Evolutionary conservation across 805 yeast genomes (phyloP).

Genomic region (Allodekkera sacchari): DNA sequence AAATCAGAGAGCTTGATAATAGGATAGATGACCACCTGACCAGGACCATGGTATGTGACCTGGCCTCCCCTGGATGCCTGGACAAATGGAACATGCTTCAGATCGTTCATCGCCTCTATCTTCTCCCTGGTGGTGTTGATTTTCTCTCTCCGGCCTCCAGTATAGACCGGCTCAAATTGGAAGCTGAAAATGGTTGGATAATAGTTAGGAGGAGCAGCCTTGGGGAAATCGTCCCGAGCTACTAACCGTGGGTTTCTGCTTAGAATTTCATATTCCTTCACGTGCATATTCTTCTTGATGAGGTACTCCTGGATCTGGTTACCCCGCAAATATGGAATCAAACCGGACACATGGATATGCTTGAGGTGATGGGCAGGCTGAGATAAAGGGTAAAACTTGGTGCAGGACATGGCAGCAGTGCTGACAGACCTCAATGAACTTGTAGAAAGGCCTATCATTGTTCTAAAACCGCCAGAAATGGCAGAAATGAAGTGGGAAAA

Average conservation of each 20-base stretch:
- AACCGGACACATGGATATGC: conserved; percentile 35
- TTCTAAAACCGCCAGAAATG: no score
- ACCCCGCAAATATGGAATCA: conserved; percentile 39
- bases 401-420: neutral
- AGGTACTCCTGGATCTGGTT: conserved; percentile 47
- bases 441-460: no score
- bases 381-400: conserved; percentile 6
- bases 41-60: conserved; percentile 94
- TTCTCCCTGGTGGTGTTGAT: conserved; percentile 30
- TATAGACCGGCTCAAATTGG: conserved; percentile 79
- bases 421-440: no score
- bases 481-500: no score
- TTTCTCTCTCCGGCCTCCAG: conserved; percentile 84
- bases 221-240: neutral
- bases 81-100: conserved; percentile 47
- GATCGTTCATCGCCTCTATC: conserved; percentile 16
- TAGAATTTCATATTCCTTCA: conserved; percentile 29
- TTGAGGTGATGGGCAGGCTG: conserved; percentile 27
- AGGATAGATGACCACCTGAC: conserved; percentile 84
- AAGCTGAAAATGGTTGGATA: conserved; percentile 68
- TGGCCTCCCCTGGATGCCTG: conserved; percentile 92
- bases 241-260: conserved; percentile 11
- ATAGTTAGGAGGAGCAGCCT: conserved; percentile 33
- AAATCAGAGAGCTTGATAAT: conserved; percentile 63
- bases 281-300: conserved; percentile 48